Evolutionary conservation across 2,329 filamentous ascomycete species (phyloP).

Genomic region (Diaporthe citrichinensis): DNA sequence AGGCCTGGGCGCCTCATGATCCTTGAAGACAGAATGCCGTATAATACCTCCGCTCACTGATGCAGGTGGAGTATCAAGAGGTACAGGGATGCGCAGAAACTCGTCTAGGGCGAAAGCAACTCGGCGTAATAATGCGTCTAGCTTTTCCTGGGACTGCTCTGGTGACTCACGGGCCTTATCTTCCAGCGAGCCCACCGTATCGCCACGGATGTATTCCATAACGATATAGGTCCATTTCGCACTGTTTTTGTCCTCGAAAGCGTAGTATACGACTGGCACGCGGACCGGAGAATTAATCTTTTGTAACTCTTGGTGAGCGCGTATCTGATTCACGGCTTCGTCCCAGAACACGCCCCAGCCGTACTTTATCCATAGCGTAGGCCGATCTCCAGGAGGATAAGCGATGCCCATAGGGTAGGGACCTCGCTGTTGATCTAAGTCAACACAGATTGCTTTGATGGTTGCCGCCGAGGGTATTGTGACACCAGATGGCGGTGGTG

Average conservation of each 20-base stretch:
- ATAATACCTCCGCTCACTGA: not conserved
- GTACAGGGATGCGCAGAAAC: conserved; percentile 17
- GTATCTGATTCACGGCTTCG: not conserved
- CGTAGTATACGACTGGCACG: conserved; percentile 2
- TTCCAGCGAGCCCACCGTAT: not conserved
- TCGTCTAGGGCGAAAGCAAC: conserved; percentile 1
- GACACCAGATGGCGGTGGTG: not conserved
- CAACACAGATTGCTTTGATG: conserved; percentile 1
- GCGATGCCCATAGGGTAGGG: not conserved
- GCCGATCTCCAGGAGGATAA: not conserved
- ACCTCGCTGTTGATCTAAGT: not conserved
- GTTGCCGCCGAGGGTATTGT: conserved; percentile 9
- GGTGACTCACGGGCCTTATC: not conserved
- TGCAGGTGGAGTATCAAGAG: not conserved
- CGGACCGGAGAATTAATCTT: conserved; percentile 22
- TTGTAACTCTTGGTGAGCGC: conserved; percentile 11
- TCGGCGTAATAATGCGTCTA: not conserved
- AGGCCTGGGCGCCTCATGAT: conserved; percentile 6
- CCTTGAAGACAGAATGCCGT: not conserved
- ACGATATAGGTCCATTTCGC: conserved; percentile 5
- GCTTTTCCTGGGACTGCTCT: not conserved
- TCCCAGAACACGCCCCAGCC: not conserved
- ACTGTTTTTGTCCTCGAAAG: not conserved
- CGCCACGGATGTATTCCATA: conserved; percentile 12
- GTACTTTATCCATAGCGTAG: conserved; percentile 19